Conservation (phyloP, 768 basidiomycete genomes). For the Termitomyces sp. region DNA sequence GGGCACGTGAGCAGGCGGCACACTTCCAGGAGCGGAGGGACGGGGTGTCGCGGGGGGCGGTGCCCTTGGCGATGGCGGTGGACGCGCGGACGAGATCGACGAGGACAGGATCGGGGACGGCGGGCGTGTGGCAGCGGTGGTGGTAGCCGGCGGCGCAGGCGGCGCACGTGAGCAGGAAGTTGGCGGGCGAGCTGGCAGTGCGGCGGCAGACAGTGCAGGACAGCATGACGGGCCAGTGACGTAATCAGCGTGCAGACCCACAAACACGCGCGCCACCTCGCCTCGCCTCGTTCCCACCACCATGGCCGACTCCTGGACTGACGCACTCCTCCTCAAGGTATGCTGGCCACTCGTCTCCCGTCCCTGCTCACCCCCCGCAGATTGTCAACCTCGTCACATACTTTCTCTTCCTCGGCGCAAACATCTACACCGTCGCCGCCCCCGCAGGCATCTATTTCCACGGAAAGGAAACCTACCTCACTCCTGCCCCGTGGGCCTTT, state of each 20-base stretch:
- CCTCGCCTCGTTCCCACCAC: conserved; percentile 16
- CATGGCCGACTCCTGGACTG: conserved; percentile 69
- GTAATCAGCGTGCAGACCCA: conserved; percentile 2
- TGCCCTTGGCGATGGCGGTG: conserved; percentile 7
- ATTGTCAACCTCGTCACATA: conserved; percentile 80
- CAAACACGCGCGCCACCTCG: conserved; percentile 3
- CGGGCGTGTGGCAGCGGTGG: conserved; percentile 33
- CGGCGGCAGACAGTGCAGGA: conserved; percentile 18
- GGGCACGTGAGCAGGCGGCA: conserved; percentile 3
- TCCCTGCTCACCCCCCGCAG: conserved; percentile 22
- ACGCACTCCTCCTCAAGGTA: conserved; percentile 77
- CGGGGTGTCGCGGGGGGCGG: conserved; percentile 1
- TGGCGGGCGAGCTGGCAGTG: conserved; percentile 15
- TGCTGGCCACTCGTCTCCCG: background rate
- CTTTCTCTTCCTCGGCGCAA: conserved; percentile 83
- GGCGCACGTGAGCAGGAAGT: conserved; percentile 28
- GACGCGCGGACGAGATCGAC: conserved; percentile 21
- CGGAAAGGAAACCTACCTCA: conserved; percentile 86
- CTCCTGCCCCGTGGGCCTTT: conserved; percentile 92
- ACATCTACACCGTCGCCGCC: conserved; percentile 79
- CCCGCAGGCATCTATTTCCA: conserved; percentile 66
- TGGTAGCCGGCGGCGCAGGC: conserved; percentile 27
- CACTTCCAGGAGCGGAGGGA: conserved; percentile 18
- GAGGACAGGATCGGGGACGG: conserved; percentile 25
- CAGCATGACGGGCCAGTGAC: conserved; percentile 5